These are phyloP conservation scores for Lactifluus volemus DNA, from an alignment of 768 basidiomycete genomes.

Conservation along the genomic window DNA sequence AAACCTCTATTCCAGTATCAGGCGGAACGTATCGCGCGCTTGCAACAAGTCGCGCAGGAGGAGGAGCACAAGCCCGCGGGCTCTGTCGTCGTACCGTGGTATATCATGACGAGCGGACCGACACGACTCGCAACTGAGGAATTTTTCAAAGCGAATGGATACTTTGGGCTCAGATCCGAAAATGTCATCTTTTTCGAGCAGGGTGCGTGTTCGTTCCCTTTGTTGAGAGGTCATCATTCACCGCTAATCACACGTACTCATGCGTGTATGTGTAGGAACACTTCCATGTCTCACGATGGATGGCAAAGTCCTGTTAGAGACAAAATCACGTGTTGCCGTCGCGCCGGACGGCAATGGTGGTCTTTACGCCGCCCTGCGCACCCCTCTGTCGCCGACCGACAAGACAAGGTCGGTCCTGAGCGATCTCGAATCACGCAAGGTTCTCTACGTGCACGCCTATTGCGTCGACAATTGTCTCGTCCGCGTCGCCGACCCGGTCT, in stretches of 20 bases:
- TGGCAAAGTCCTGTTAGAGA: slow-evolving; percentile 87
- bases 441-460: slow-evolving; percentile 90
- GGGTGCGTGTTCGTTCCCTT: slow-evolving; percentile 49
- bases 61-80: slow-evolving; percentile 42
- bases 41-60: slow-evolving; percentile 68
- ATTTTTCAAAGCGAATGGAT: slow-evolving; percentile 69
- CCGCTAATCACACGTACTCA: background rate
- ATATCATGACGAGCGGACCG: slow-evolving; percentile 98
- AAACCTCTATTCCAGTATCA: slow-evolving; percentile 95
- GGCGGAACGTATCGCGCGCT: slow-evolving; percentile 86
- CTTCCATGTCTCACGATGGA: slow-evolving; percentile 92
- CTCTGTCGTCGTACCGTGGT: slow-evolving; percentile 84
- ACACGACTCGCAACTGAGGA: slow-evolving; percentile 80
- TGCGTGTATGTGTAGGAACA: slow-evolving; percentile 49
- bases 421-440: slow-evolving; percentile 65
- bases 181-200: slow-evolving; percentile 95
- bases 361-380: slow-evolving; percentile 86
- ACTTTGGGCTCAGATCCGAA: slow-evolving; percentile 72
- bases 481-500: slow-evolving; percentile 92
- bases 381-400: slow-evolving; percentile 53
- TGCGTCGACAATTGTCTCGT: slow-evolving; percentile 99
- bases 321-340: slow-evolving; percentile 71
- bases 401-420: slow-evolving; percentile 68
- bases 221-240: background rate
- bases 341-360: slow-evolving; percentile 99